Evolutionary conservation across 1,139 yeast species (phyloP).

Genomic region (Blastobotrys arbuscula): DNA sequence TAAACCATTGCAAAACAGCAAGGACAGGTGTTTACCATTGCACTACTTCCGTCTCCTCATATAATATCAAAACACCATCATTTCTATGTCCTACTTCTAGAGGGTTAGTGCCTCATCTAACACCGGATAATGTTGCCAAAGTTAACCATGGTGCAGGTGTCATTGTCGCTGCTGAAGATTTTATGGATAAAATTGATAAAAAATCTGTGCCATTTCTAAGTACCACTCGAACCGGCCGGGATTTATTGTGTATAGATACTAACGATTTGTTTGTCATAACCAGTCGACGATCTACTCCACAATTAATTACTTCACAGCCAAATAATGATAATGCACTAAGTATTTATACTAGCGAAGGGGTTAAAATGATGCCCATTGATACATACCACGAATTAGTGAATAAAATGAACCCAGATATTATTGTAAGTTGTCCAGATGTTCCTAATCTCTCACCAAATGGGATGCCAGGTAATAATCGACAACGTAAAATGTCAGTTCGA

Average conservation of each 20-base stretch:
- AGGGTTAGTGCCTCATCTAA: slow-evolving; percentile 39
- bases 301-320: slow-evolving; percentile 30
- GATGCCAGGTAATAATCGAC: slow-evolving; percentile 32
- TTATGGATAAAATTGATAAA: slow-evolving; percentile 24
- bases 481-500: slow-evolving; percentile 34
- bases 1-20: slow-evolving; percentile 12
- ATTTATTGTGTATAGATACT: slow-evolving; percentile 23
- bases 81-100: slow-evolving; percentile 35
- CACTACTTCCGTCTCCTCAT: slow-evolving; percentile 7
- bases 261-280: slow-evolving; percentile 26
- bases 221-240: slow-evolving; percentile 3
- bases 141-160: slow-evolving; percentile 22
- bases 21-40: slow-evolving; percentile 11
- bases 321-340: slow-evolving; percentile 31
- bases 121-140: slow-evolving; percentile 35
- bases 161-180: slow-evolving; percentile 32
- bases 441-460: slow-evolving; percentile 32
- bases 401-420: slow-evolving; percentile 29
- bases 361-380: slow-evolving; percentile 27
- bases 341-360: slow-evolving; percentile 37
- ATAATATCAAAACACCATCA: slow-evolving; percentile 28
- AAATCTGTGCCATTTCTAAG: slow-evolving; percentile 20
- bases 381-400: slow-evolving; percentile 24
- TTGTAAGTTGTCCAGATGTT: slow-evolving; percentile 32
- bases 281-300: slow-evolving; percentile 30